These are phyloP conservation scores for Cercospora zeae-maydis DNA, from an alignment of 2,329 filamentous ascomycete species.

Conservation along the genomic window DNA sequence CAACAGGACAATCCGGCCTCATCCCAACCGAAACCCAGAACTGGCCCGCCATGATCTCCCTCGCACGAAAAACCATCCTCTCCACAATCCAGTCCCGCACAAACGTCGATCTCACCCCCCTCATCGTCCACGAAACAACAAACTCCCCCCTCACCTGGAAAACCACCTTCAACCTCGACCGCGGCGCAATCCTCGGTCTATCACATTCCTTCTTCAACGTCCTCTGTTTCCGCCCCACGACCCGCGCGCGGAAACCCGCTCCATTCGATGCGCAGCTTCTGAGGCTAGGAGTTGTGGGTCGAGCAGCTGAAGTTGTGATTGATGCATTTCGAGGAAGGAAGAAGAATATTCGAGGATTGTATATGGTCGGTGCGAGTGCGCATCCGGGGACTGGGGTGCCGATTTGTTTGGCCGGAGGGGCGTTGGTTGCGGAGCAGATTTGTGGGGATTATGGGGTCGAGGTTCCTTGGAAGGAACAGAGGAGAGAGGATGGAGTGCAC, in stretches of 20 bases:
- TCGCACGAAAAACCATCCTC: conserved; percentile 60
- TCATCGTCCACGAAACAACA: conserved; percentile 59
- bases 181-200: conserved; percentile 69
- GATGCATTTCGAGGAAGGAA: conserved; percentile 26
- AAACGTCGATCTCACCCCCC: conserved; percentile 49
- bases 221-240: conserved; percentile 61
- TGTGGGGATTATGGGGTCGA: conserved; percentile 39
- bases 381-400: conserved; percentile 75
- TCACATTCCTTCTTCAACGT: conserved; percentile 73
- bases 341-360: conserved; percentile 50
- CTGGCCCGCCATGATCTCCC: conserved; percentile 59
- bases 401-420: conserved; percentile 66
- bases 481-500: neutral
- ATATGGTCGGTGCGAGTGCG: conserved; percentile 72
- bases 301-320: conserved; percentile 26
- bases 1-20: conserved; percentile 37
- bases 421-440: conserved; percentile 57
- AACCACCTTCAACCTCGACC: conserved; percentile 67
- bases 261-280: conserved; percentile 35
- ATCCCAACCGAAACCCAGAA: conserved; percentile 49
- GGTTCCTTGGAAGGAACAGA: conserved; percentile 41
- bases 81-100: conserved; percentile 59
- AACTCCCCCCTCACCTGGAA: conserved; percentile 67
- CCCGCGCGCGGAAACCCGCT: conserved; percentile 52
- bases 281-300: conserved; percentile 27